Evolutionary conservation across 2,329 filamentous ascomycete genomes (phyloP).

Genomic region (Thelonectria rubi): DNA sequence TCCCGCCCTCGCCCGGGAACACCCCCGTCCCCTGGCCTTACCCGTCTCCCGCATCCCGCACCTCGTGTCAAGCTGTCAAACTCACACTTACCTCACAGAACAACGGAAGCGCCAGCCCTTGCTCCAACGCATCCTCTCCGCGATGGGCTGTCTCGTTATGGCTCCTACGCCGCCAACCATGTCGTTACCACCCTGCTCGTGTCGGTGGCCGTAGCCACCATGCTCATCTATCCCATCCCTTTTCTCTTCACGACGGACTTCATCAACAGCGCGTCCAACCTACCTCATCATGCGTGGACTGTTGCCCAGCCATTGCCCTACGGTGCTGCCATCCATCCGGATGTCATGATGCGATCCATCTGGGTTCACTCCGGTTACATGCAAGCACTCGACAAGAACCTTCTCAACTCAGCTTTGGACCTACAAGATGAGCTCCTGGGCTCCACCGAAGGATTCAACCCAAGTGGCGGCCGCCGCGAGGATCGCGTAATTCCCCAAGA

Average conservation of each 20-base stretch:
- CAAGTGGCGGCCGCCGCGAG: conserved; percentile 49
- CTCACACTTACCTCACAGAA: conserved; percentile 58
- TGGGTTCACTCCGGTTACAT: conserved; percentile 87
- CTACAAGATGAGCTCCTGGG: conserved; percentile 77
- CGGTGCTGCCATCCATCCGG: conserved; percentile 60
- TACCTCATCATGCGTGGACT: conserved; percentile 85
- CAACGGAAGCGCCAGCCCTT: conserved; percentile 76
- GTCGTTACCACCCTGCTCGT: conserved; percentile 78
- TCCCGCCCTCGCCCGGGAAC: conserved; percentile 12
- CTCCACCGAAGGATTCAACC: conserved; percentile 64
- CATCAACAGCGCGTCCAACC: conserved; percentile 73
- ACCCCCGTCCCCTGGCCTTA: conserved; percentile 27
- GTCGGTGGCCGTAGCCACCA: conserved; percentile 75
- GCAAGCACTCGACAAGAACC: conserved; percentile 72
- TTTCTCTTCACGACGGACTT: conserved; percentile 79
- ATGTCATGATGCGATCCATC: conserved; percentile 83
- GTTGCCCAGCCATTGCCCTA: conserved; percentile 71
- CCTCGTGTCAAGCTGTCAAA: conserved; percentile 19
- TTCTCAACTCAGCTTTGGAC: conserved; percentile 72
- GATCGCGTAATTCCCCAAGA: conserved; percentile 40
- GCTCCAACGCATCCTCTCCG: conserved; percentile 72
- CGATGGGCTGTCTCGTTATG: conserved; percentile 72
- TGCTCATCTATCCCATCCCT: conserved; percentile 77
- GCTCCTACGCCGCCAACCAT: conserved; percentile 74
- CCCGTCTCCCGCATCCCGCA: conserved; percentile 11